Conservation (phyloP, 2,329 filamentous ascomycete species). For the Ceratocystis diversiconidia region DNA sequence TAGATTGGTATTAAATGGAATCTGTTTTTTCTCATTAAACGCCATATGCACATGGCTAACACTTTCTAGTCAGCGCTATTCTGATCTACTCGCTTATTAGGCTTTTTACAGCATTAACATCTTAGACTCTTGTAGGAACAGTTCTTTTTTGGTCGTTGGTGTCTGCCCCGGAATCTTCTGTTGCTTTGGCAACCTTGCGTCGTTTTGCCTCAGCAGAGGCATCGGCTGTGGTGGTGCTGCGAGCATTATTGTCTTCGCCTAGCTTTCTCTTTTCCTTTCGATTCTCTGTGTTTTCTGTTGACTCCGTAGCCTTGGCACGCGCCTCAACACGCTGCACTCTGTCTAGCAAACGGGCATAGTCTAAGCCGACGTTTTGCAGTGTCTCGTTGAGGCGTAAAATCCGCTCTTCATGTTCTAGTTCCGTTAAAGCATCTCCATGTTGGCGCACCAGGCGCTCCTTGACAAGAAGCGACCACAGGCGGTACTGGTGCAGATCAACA, state of each 20-base stretch:
- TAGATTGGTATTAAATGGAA: not conserved
- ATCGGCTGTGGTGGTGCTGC: not conserved
- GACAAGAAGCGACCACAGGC: conserved; percentile 59
- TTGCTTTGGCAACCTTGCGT: not conserved
- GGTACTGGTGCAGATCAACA: conserved; percentile 38
- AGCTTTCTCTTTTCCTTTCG: conserved; percentile 3
- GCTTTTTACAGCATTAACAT: not conserved
- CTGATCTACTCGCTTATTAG: not conserved
- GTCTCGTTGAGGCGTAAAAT: conserved; percentile 60
- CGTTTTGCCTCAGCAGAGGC: not conserved
- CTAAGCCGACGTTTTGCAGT: conserved; percentile 51
- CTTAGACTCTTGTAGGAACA: not conserved
- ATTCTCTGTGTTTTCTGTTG: not conserved
- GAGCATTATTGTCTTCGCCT: not conserved
- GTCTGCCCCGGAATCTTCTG: not conserved
- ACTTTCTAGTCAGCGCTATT: not conserved
- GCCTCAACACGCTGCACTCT: conserved; percentile 28
- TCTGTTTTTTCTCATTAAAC: not conserved
- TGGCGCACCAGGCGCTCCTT: conserved; percentile 65
- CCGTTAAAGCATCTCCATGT: conserved; percentile 55
- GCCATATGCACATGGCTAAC: not conserved
- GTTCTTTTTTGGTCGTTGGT: not conserved
- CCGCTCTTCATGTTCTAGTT: conserved; percentile 53
- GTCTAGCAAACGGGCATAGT: conserved; percentile 53
- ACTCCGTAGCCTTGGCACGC: not conserved